These are phyloP conservation scores for Leccinum rimulosum DNA, from an alignment of 768 basidiomycete genomes.

Conservation along the genomic window DNA sequence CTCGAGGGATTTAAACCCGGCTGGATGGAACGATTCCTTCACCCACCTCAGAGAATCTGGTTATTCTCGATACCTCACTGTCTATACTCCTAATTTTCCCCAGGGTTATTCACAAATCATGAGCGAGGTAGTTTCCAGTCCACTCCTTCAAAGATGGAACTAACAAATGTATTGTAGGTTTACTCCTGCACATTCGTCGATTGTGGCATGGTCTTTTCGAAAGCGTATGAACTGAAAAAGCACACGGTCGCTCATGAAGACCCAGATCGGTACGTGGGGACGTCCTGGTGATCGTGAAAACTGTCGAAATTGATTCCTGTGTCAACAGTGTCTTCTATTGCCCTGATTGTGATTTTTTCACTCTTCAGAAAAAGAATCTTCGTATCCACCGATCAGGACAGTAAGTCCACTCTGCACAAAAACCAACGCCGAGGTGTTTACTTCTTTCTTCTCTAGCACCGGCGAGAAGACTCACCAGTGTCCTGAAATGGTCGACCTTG, in stretches of 20 bases:
- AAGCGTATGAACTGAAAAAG: conserved; percentile 10
- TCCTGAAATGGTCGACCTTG: not conserved
- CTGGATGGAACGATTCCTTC: not conserved
- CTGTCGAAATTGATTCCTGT: not conserved
- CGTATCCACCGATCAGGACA: conserved; percentile 17
- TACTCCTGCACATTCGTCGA: not conserved
- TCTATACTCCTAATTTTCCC: not conserved
- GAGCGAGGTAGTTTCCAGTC: conserved; percentile 3
- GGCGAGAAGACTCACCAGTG: conserved; percentile 18
- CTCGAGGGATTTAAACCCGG: conserved; percentile 14
- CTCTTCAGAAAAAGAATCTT: conserved; percentile 21
- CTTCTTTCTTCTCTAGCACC: conserved; percentile 11
- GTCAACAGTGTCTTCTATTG: conserved; percentile 13
- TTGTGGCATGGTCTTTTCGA: conserved; percentile 7
- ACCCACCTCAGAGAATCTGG: conserved; percentile 11
- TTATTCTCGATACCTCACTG: conserved; percentile 3
- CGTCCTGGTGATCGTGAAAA: not conserved
- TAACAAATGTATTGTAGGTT: not conserved
- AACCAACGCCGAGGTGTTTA: not conserved
- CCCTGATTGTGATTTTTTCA: conserved; percentile 14
- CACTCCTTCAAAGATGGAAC: not conserved
- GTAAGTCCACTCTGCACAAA: conserved; percentile 7
- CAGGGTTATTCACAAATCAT: conserved; percentile 1
- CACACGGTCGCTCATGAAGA: conserved; percentile 9
- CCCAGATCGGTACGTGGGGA: conserved; percentile 4